Evolutionary conservation across 202 grass and related monocot species (phyloP).

Genomic region (Alloteropsis angusta): DNA sequence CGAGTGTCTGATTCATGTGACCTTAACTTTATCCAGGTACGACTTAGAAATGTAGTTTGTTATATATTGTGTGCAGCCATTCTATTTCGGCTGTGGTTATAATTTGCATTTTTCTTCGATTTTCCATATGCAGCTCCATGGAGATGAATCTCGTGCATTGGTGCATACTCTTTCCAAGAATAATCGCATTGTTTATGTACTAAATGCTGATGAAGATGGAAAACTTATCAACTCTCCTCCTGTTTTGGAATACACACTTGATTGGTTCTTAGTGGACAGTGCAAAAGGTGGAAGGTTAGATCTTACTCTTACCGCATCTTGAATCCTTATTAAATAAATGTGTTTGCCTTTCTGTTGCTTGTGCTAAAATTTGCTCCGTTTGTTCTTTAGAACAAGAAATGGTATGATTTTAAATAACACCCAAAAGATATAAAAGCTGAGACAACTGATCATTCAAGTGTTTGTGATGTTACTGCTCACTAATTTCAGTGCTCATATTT

Average conservation of each 20-base stretch:
- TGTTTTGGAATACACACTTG: slow-evolving; percentile 42
- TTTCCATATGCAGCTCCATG: slow-evolving; percentile 64
- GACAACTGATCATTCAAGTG: neutral
- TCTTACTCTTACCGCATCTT: slow-evolving; percentile 8
- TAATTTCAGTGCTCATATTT: neutral
- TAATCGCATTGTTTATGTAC: slow-evolving; percentile 65
- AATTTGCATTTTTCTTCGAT: neutral
- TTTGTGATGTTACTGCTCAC: neutral
- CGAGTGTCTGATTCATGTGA: slow-evolving; percentile 45
- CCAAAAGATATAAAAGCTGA: neutral
- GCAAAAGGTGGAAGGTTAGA: slow-evolving; percentile 69
- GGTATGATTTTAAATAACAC: neutral
- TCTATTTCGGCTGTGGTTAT: neutral
- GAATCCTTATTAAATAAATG: neutral
- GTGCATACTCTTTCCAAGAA: slow-evolving; percentile 40
- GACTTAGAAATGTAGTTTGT: neutral
- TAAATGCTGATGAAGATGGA: slow-evolving; percentile 68
- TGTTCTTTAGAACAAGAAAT: neutral
- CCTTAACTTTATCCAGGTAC: slow-evolving; percentile 68
- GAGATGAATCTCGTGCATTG: slow-evolving; percentile 54
- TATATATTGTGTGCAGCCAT: neutral
- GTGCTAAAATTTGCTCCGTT: neutral
- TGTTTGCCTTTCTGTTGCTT: neutral
- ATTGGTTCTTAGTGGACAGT: slow-evolving; percentile 79
- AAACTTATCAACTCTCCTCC: slow-evolving; percentile 53